phyloP scores from a whole-genome alignment of 129 eudicot species.

The Artemisia tridentata region DNA sequence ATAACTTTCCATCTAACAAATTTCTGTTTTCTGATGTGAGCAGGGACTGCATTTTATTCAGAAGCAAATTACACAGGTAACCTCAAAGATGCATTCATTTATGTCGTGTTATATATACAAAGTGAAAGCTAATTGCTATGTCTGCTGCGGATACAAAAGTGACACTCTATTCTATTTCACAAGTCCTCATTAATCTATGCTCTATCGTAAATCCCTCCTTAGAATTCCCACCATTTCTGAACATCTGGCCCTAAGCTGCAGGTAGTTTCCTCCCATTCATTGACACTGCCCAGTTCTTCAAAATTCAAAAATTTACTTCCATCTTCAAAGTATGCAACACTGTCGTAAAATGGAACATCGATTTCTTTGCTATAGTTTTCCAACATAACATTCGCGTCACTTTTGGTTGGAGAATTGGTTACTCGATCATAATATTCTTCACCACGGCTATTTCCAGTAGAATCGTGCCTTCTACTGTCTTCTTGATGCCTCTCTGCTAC shows the following conservation, averaged over 20 bases:
- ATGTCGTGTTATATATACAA: conserved; percentile 23
- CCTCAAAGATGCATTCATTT: conserved; percentile 31
- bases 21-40: not conserved
- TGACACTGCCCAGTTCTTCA: no score
- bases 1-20: not conserved
- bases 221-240: conserved; percentile 42
- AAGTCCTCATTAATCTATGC: no score
- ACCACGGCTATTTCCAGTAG: conserved; percentile 21
- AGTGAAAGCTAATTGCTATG: conserved; percentile 26
- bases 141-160: conserved; percentile 20
- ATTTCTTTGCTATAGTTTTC: conserved; percentile 23
- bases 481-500: no score
- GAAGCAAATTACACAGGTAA: no score
- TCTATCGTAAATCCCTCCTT: not conserved
- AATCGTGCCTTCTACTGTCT: no score
- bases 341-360: conserved; percentile 24
- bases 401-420: conserved; percentile 14
- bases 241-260: conserved; percentile 30
- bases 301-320: conserved; percentile 29
- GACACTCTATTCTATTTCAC: conserved; percentile 15
- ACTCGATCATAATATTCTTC: conserved; percentile 27
- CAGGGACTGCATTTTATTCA: no score
- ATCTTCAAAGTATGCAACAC: conserved; percentile 35
- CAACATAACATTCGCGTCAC: conserved; percentile 16
- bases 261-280: conserved; percentile 26